Evolutionary conservation across 2,329 filamentous ascomycete genomes (phyloP).

Genomic region (Cryphonectria carpinicola): DNA sequence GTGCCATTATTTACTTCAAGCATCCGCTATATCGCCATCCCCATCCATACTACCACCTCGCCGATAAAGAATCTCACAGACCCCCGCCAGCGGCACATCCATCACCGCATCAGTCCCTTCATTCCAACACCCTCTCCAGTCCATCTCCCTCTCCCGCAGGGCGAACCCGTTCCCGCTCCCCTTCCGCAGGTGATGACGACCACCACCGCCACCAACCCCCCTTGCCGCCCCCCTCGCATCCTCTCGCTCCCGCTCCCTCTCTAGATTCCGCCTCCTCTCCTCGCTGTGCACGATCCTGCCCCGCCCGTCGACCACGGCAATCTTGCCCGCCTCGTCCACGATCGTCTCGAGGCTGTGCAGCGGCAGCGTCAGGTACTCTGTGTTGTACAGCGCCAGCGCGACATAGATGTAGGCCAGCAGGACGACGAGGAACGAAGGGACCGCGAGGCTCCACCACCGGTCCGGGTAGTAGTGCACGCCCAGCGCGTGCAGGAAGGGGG

Average conservation of each 20-base stretch:
- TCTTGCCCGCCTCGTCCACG: conserved; percentile 85
- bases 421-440: conserved; percentile 90
- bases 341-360: conserved; percentile 83
- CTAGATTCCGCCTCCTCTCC: conserved; percentile 44
- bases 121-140: conserved; percentile 87
- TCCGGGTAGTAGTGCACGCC: conserved; percentile 98
- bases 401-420: conserved; percentile 90
- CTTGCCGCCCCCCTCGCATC: conserved; percentile 41
- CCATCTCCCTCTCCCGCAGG: conserved; percentile 39
- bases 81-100: conserved; percentile 93
- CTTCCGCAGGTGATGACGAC: conserved; percentile 39
- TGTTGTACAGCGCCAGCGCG: conserved; percentile 88
- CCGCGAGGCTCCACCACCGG: conserved; percentile 94
- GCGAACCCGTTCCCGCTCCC: conserved; percentile 19
- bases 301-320: conserved; percentile 78
- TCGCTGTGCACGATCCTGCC: conserved; percentile 51
- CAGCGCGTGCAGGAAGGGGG: conserved; percentile 86
- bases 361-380: conserved; percentile 81
- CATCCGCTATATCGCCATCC: neutral
- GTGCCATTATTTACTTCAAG: neutral
- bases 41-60: conserved; percentile 44
- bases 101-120: conserved; percentile 95
- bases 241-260: conserved; percentile 39
- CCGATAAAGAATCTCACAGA: conserved; percentile 93
- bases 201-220: neutral